phyloP scores from a whole-genome alignment of 1,284 basidiomycete species.

The Sanghuangporus baumii region DNA sequence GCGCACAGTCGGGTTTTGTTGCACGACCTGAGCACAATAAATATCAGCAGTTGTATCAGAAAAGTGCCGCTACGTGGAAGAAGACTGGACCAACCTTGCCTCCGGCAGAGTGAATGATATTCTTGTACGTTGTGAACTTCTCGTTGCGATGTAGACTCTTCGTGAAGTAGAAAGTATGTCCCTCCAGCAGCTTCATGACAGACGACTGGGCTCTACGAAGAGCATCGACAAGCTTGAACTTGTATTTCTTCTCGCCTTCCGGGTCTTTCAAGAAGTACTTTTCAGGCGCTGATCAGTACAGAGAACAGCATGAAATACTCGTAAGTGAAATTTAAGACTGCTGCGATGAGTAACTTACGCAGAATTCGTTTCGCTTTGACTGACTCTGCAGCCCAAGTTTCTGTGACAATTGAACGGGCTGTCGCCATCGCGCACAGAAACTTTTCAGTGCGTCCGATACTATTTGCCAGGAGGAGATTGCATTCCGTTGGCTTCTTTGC shows the following conservation, averaged over 20 bases:
- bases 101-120: constrained; percentile 59
- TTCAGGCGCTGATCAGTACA: constrained; percentile 46
- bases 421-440: constrained; percentile 68
- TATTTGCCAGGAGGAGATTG: constrained; percentile 68
- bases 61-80: background rate
- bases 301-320: background rate
- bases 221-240: constrained; percentile 55
- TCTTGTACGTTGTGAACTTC: constrained; percentile 48
- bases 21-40: constrained; percentile 32
- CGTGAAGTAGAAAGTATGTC: constrained; percentile 70
- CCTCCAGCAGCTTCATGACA: constrained; percentile 50
- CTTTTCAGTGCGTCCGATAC: constrained; percentile 75
- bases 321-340: background rate
- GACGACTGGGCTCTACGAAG: constrained; percentile 48
- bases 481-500: constrained; percentile 59
- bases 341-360: constrained; percentile 37
- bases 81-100: constrained; percentile 47
- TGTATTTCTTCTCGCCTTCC: constrained; percentile 56
- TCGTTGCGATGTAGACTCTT: constrained; percentile 48
- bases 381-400: constrained; percentile 62
- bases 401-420: constrained; percentile 55
- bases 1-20: constrained; percentile 47
- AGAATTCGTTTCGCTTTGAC: constrained; percentile 51
- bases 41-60: background rate
- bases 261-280: constrained; percentile 55